A percentile compares a stretch with the other conserved stretches of the same genome.
Conservation (phyloP, 2,329 filamentous ascomycete genomes). For the Colletotrichum cuscutae region DNA sequence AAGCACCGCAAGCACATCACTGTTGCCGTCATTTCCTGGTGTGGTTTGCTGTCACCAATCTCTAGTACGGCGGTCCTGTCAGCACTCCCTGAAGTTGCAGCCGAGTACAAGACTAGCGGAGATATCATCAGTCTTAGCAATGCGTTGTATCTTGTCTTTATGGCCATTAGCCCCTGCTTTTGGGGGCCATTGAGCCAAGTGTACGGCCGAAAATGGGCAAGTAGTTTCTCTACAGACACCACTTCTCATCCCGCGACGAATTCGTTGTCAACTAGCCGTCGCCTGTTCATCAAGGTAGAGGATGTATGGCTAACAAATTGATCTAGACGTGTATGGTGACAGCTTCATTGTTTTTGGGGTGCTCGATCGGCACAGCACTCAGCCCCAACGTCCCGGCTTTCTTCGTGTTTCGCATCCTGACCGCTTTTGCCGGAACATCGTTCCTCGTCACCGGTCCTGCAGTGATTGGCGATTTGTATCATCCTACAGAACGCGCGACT, state of each 20-base stretch:
- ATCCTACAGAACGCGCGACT: constrained; percentile 71
- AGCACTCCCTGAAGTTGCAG: constrained; percentile 79
- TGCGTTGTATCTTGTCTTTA: constrained; percentile 77
- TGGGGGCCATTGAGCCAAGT: constrained; percentile 74
- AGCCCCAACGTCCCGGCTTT: constrained; percentile 73
- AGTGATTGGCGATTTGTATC: constrained; percentile 67
- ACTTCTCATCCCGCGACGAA: background rate
- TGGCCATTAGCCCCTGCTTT: constrained; percentile 73
- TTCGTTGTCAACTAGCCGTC: background rate
- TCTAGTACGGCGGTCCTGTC: constrained; percentile 79
- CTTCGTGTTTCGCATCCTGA: constrained; percentile 76
- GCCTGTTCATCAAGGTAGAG: background rate
- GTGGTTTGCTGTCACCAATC: constrained; percentile 80
- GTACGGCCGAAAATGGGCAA: constrained; percentile 61
- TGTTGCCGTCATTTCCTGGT: constrained; percentile 76
- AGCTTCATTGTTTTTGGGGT: constrained; percentile 65
- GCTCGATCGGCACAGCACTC: constrained; percentile 73
- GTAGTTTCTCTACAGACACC: constrained; percentile 34
- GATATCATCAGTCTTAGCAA: constrained; percentile 73
- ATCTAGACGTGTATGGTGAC: constrained; percentile 35
- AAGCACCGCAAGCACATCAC: constrained; percentile 72
- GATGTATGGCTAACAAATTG: background rate
- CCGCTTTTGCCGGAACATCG: constrained; percentile 76
- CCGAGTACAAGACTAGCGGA: constrained; percentile 71
- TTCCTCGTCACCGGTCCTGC: constrained; percentile 75